phyloP scores from a whole-genome alignment of 2,329 filamentous ascomycete species.

The Fusarium irregulare region DNA sequence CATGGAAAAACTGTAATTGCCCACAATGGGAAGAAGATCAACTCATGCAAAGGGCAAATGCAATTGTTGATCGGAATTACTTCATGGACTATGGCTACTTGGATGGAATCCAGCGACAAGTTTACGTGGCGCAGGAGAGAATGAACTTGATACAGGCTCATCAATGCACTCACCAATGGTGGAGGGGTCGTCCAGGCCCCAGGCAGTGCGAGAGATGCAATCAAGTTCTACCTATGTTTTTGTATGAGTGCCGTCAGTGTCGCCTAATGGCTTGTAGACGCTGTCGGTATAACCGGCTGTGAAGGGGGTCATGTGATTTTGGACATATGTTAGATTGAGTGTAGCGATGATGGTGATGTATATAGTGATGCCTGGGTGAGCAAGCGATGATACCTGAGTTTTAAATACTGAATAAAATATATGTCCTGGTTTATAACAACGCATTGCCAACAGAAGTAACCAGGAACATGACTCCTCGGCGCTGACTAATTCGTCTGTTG shows the following conservation, averaged over 20 bases:
- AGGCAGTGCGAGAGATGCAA: conserved; percentile 59
- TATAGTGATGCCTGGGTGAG: not conserved
- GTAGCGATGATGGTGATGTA: not conserved
- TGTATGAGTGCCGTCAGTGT: conserved; percentile 61
- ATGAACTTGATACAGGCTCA: conserved; percentile 48
- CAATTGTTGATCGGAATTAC: conserved; percentile 46
- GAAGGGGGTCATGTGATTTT: not conserved
- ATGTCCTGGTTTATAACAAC: not conserved
- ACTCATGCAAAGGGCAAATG: conserved; percentile 49
- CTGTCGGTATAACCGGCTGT: conserved; percentile 57
- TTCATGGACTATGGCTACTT: not conserved
- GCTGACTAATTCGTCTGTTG: not conserved
- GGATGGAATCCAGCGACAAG: not conserved
- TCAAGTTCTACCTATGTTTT: conserved; percentile 53
- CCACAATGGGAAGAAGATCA: conserved; percentile 52
- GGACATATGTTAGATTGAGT: not conserved
- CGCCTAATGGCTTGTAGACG: conserved; percentile 57
- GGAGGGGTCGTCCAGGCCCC: conserved; percentile 50
- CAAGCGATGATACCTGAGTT: too few relatives aligned
- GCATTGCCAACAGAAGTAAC: not conserved
- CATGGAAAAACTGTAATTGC: conserved; percentile 57
- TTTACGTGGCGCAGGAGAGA: not conserved
- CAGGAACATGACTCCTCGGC: not conserved
- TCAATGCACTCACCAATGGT: conserved; percentile 54
- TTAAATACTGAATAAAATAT: not conserved